Evolutionary conservation across 2,329 filamentous ascomycete genomes (phyloP).

Genomic region (Ceratocystis lukuohia): DNA sequence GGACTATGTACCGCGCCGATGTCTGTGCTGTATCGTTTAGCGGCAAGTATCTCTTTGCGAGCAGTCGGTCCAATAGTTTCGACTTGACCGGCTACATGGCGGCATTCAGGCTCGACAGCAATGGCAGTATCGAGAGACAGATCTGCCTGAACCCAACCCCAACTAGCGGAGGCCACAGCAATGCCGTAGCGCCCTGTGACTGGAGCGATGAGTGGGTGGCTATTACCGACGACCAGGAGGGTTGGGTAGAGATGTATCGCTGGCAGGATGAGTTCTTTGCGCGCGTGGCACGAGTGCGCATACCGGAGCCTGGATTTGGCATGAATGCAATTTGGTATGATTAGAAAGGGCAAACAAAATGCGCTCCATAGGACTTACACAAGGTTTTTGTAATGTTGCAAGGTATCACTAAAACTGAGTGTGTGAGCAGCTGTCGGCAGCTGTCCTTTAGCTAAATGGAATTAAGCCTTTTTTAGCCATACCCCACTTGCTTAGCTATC

Average conservation of each 20-base stretch:
- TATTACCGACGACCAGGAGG: slow-evolving; percentile 76
- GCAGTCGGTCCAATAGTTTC: slow-evolving; percentile 63
- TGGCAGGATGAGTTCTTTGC: slow-evolving; percentile 73
- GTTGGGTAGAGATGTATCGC: slow-evolving; percentile 75
- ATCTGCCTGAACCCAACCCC: slow-evolving; percentile 72
- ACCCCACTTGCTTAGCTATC: not conserved
- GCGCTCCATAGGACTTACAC: not conserved
- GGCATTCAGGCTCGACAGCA: slow-evolving; percentile 57
- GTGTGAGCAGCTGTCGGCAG: not conserved
- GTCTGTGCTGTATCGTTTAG: slow-evolving; percentile 62
- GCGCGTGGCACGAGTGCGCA: slow-evolving; percentile 60
- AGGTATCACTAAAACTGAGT: not conserved
- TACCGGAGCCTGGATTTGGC: slow-evolving; percentile 78
- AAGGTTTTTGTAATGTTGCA: not conserved
- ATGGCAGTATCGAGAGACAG: slow-evolving; percentile 62
- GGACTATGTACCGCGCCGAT: slow-evolving; percentile 66
- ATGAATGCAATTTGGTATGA: slow-evolving; percentile 98
- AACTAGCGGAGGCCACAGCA: slow-evolving; percentile 77
- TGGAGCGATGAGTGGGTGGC: slow-evolving; percentile 86
- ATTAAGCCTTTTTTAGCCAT: not conserved
- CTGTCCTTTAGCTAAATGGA: not conserved
- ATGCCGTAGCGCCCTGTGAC: slow-evolving; percentile 71
- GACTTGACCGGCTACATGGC: slow-evolving; percentile 70
- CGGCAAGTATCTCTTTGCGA: slow-evolving; percentile 68
- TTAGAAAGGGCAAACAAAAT: slow-evolving; percentile 20